phyloP scores from a whole-genome alignment of 1,284 basidiomycete species.

The Pseudozyma sp. region DNA sequence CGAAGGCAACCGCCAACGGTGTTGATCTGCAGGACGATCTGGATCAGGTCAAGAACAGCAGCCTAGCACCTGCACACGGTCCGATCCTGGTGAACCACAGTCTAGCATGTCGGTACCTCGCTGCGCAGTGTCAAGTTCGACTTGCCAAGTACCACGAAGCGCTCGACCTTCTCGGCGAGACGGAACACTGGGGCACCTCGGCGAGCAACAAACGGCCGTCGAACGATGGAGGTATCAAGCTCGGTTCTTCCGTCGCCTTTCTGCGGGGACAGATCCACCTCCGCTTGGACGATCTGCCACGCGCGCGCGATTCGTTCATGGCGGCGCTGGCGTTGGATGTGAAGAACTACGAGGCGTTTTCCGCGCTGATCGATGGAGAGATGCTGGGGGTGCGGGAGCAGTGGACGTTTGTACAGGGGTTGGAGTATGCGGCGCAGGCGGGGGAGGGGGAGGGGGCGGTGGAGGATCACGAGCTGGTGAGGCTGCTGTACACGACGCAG shows the following conservation, averaged over 20 bases:
- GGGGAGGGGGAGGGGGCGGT: slow-evolving; percentile 71
- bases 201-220: slow-evolving; percentile 53
- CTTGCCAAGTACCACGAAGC: slow-evolving; percentile 94
- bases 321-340: slow-evolving; percentile 93
- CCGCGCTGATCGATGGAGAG: slow-evolving; percentile 88
- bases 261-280: slow-evolving; percentile 92
- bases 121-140: slow-evolving; percentile 91
- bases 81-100: slow-evolving; percentile 61
- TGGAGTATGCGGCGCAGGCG: slow-evolving; percentile 82
- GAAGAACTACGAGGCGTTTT: slow-evolving; percentile 96
- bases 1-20: background rate
- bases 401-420: slow-evolving; percentile 90
- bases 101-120: slow-evolving; percentile 69
- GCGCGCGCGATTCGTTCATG: slow-evolving; percentile 93
- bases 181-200: slow-evolving; percentile 46
- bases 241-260: slow-evolving; percentile 77
- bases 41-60: slow-evolving; percentile 27
- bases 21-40: slow-evolving; percentile 42
- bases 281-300: slow-evolving; percentile 86
- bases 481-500: slow-evolving; percentile 88
- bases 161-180: slow-evolving; percentile 85
- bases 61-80: slow-evolving; percentile 38
- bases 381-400: slow-evolving; percentile 70
- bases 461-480: slow-evolving; percentile 88
- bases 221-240: slow-evolving; percentile 69